Percentiles rank a stretch among this genome's conserved stretches.
phyloP scores from a whole-genome alignment of 1,284 basidiomycete species.

The Ganoderma sp. region DNA sequence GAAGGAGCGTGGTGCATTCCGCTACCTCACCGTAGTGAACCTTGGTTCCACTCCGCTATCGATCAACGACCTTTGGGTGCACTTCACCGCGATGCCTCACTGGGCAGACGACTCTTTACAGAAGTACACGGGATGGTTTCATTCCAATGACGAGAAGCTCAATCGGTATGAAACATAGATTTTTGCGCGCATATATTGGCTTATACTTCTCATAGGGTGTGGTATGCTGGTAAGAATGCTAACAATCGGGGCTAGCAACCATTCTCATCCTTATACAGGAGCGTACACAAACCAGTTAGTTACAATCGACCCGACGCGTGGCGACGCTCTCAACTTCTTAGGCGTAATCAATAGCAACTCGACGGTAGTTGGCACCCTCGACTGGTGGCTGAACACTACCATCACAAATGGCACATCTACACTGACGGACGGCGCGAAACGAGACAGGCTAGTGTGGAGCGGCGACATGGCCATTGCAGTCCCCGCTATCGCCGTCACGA shows the following conservation, averaged over 20 bases:
- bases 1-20: constrained; percentile 30
- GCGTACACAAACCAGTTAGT: constrained; percentile 29
- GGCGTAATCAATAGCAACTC: constrained; percentile 1
- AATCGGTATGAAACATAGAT: constrained; percentile 18
- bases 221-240: constrained; percentile 26
- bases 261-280: constrained; percentile 9
- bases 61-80: constrained; percentile 26
- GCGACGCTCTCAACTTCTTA: constrained; percentile 13
- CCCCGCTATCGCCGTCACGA: constrained; percentile 28
- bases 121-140: constrained; percentile 30
- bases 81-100: constrained; percentile 31
- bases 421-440: constrained; percentile 30
- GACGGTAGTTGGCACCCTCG: constrained; percentile 13
- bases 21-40: constrained; percentile 30
- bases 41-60: constrained; percentile 11
- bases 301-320: constrained; percentile 25
- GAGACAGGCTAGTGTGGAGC: constrained; percentile 30
- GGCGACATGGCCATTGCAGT: constrained; percentile 32
- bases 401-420: constrained; percentile 6
- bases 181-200: background rate
- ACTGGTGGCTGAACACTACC: constrained; percentile 26
- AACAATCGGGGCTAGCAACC: background rate
- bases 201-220: constrained; percentile 17
- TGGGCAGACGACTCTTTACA: constrained; percentile 24
- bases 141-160: constrained; percentile 29